Base-by-base conservation (phyloP, 768 basidiomycete species). In the Naganishia randhawae region DNA sequence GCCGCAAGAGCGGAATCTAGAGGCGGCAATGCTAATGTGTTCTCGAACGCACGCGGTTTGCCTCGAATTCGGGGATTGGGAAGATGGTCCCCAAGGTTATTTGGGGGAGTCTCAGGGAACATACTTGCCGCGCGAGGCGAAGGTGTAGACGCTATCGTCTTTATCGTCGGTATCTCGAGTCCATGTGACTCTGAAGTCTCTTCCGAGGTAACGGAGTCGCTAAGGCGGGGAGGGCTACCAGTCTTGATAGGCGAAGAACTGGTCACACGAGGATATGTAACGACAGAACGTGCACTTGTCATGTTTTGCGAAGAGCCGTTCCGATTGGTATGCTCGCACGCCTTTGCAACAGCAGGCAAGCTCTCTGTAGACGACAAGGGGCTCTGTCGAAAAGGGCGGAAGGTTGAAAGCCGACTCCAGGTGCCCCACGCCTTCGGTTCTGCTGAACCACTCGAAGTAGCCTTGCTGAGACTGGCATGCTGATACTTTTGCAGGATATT, bases 41-140 rank as follows among this genome's bases (percentile, higher is more conserved):
- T 57, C 39, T 67, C 66, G 33, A 67, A 67, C n/a, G 66, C 66
- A 8, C 66, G 66, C 19, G 57, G 37, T 13, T 25, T 39, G 57
- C 57, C 57, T 27, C 29, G 35, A 41, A 61, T 61, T 29, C 57
- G 35, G 4, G 57, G 37, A 25, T 25, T 14, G n/a, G n/a, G n/a
- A 25, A 61, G 57, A 41, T 61, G 57, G 3, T 39, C 37, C 8
- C 16, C 27, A 27, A 1, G 17, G 7, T 39, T 39, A 37, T 11
- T 61, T 5, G 57, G 57, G 41, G 57, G 57, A 11, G 57, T 61
- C 57, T 25, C n/a, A 25, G 57, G 57, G 25, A 61, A 61, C 57
- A 61, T 61, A n/a, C 33, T 25, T 10, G 37, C 37, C 37, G 10
- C 22, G 11, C 57, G 35, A 6, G 57, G 57, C 13, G 57, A 61